Evolutionary conservation across 2,329 filamentous ascomycete genomes (phyloP).

Genomic region (Peltaster fructicola): DNA sequence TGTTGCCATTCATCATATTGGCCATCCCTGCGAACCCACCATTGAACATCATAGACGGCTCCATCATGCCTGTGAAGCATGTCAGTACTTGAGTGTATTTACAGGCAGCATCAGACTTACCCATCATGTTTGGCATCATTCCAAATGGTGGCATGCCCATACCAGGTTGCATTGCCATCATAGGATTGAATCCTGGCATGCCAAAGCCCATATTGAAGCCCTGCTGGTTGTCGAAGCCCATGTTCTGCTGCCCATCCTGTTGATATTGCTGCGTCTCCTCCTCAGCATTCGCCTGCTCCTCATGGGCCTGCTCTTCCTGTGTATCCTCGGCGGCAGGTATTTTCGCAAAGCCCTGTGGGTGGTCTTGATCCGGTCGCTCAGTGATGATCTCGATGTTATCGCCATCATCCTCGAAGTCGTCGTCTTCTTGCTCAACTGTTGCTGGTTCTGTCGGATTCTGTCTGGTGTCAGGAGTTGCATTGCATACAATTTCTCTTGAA

Average conservation of each 20-base stretch:
- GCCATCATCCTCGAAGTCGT: slow-evolving; percentile 11
- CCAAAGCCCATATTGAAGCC: slow-evolving; percentile 11
- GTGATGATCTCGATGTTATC: slow-evolving; percentile 15
- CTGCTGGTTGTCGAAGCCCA: slow-evolving; percentile 8
- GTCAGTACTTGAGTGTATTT: slow-evolving; percentile 1
- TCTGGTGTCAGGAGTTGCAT: slow-evolving; percentile 1
- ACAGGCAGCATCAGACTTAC: no score
- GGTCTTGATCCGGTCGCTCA: slow-evolving; percentile 12
- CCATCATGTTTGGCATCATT: slow-evolving; percentile 52
- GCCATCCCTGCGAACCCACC: no score
- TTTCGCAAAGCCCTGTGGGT: background rate
- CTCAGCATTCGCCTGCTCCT: slow-evolving; percentile 5
- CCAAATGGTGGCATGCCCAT: slow-evolving; percentile 25
- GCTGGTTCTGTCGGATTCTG: slow-evolving; percentile 7
- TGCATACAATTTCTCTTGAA: no score
- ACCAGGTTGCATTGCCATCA: slow-evolving; percentile 45
- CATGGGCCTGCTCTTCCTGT: slow-evolving; percentile 7
- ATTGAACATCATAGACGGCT: slow-evolving; percentile 58
- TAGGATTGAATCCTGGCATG: slow-evolving; percentile 48
- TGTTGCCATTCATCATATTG: no score
- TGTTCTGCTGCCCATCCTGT: slow-evolving; percentile 6
- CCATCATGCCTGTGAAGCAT: slow-evolving; percentile 46
- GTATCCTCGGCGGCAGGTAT: slow-evolving; percentile 1
- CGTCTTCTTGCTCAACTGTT: slow-evolving; percentile 9
- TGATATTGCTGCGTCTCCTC: slow-evolving; percentile 7